These are phyloP conservation scores for Candida sphagnicola DNA, from an alignment of 805 yeast species.

Conservation along the genomic window DNA sequence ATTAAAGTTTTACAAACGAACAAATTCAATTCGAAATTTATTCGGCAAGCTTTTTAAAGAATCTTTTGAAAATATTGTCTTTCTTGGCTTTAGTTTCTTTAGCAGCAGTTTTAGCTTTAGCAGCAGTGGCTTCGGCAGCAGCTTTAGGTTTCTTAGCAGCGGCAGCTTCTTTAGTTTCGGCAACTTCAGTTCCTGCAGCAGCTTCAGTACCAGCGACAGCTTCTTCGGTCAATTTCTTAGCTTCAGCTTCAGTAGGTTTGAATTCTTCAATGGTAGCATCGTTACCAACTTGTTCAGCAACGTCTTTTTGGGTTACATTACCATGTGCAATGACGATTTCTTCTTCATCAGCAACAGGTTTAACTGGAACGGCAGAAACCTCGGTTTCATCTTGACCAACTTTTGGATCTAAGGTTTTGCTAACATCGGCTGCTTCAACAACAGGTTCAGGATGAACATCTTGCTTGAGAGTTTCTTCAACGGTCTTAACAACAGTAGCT, in stretches of 20 bases:
- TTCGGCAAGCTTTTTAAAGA: slow-evolving; percentile 13
- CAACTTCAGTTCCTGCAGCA: slow-evolving; percentile 2
- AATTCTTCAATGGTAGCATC: slow-evolving; percentile 39
- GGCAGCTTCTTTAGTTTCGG: neutral
- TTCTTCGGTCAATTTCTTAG: slow-evolving; percentile 30
- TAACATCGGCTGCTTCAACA: slow-evolving; percentile 8
- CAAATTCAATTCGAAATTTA: no score
- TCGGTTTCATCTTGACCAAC: slow-evolving; percentile 12
- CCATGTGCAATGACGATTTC: slow-evolving; percentile 41
- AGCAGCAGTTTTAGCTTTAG: neutral
- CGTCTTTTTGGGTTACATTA: slow-evolving; percentile 19
- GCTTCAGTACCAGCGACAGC: slow-evolving; percentile 14
- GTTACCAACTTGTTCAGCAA: slow-evolving; percentile 31
- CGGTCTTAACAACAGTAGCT: slow-evolving; percentile 8
- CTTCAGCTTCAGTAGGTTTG: slow-evolving; percentile 38
- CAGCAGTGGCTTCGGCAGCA: slow-evolving; percentile 2
- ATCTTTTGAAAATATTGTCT: slow-evolving; percentile 10
- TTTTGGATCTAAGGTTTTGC: slow-evolving; percentile 19
- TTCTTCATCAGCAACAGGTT: slow-evolving; percentile 18
- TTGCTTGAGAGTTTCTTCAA: slow-evolving; percentile 6
- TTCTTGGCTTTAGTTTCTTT: slow-evolving; percentile 9
- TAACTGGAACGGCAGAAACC: slow-evolving; percentile 5
- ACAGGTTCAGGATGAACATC: slow-evolving; percentile 5
- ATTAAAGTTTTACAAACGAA: no score
- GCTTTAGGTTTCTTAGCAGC: slow-evolving; percentile 2